Evolutionary conservation across 768 basidiomycete species (phyloP).

Genomic region (Lactarius sp.): DNA sequence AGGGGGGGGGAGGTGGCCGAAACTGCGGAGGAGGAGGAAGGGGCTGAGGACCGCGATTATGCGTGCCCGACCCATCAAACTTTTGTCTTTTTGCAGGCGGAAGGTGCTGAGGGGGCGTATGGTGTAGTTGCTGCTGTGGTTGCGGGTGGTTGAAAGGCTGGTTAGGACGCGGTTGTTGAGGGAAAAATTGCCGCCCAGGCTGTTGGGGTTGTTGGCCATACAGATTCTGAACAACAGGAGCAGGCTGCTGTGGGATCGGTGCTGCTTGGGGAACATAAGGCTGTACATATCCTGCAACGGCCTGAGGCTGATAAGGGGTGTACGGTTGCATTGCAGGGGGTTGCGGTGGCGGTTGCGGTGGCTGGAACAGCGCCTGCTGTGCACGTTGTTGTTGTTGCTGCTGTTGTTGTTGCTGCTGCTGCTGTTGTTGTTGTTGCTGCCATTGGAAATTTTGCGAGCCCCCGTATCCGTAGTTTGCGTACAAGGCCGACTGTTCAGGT

Average conservation of each 20-base stretch:
- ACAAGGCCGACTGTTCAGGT: slow-evolving; percentile 76
- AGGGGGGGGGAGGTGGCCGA: slow-evolving; percentile 50
- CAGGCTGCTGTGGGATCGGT: slow-evolving; percentile 47
- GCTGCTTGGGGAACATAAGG: slow-evolving; percentile 63
- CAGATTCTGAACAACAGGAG: slow-evolving; percentile 39
- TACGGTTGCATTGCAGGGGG: slow-evolving; percentile 59
- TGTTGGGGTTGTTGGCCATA: slow-evolving; percentile 34
- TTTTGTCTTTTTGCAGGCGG: slow-evolving; percentile 90
- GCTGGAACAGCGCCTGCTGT: slow-evolving; percentile 48
- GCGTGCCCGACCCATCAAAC: slow-evolving; percentile 49
- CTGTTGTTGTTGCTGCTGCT: slow-evolving; percentile 54
- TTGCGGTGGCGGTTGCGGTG: slow-evolving; percentile 47
- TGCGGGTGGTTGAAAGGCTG: slow-evolving; percentile 35
- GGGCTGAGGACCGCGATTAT: slow-evolving; percentile 50
- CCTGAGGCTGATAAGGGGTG: slow-evolving; percentile 67
- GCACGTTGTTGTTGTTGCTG: slow-evolving; percentile 39
- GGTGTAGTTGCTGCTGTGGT: slow-evolving; percentile 43
- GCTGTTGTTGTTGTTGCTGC: slow-evolving; percentile 64
- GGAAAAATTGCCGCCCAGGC: slow-evolving; percentile 43
- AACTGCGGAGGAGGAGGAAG: slow-evolving; percentile 65
- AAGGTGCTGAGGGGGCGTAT: slow-evolving; percentile 71
- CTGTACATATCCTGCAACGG: slow-evolving; percentile 53
- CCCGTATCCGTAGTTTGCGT: slow-evolving; percentile 91
- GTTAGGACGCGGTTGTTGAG: slow-evolving; percentile 41
- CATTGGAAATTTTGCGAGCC: slow-evolving; percentile 53